phyloP scores from a whole-genome alignment of 2,329 filamentous ascomycete genomes.

The Aureobasidium namibiae region DNA sequence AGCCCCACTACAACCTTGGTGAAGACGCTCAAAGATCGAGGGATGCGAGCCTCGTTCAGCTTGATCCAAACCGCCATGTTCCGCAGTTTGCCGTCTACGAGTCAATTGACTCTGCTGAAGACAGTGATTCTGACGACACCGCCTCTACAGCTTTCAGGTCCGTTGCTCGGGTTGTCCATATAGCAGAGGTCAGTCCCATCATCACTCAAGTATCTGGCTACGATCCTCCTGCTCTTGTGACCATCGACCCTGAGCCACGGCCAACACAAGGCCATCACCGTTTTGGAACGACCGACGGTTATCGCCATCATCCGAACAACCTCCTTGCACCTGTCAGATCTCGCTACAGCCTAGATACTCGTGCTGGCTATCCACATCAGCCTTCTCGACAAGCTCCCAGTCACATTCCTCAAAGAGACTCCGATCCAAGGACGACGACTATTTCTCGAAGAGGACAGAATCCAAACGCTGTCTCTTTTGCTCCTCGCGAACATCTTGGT shows the following conservation, averaged over 20 bases:
- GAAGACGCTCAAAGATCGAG: conserved; percentile 9
- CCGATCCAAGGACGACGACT: neutral
- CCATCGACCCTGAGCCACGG: neutral
- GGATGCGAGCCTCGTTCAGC: neutral
- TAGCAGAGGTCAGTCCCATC: conserved; percentile 7
- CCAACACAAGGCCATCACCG: neutral
- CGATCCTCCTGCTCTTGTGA: neutral
- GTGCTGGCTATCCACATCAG: neutral
- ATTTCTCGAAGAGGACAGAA: neutral
- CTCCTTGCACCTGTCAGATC: neutral
- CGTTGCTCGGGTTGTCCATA: neutral
- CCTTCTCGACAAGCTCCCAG: neutral
- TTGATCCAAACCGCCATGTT: conserved; percentile 4
- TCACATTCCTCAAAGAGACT: neutral
- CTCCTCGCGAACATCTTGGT: conserved; percentile 16
- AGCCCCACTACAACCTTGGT: conserved; percentile 10
- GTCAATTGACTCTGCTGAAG: conserved; percentile 1
- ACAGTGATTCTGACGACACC: neutral
- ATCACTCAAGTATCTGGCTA: conserved; percentile 4
- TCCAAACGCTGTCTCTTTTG: neutral
- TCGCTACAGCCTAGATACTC: neutral
- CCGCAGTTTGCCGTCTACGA: neutral
- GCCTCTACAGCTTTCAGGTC: neutral
- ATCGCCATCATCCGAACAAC: neutral
- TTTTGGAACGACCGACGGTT: neutral